Base-by-base conservation (phyloP, 768 basidiomycete species). In the Kwoniella shandongensis region DNA sequence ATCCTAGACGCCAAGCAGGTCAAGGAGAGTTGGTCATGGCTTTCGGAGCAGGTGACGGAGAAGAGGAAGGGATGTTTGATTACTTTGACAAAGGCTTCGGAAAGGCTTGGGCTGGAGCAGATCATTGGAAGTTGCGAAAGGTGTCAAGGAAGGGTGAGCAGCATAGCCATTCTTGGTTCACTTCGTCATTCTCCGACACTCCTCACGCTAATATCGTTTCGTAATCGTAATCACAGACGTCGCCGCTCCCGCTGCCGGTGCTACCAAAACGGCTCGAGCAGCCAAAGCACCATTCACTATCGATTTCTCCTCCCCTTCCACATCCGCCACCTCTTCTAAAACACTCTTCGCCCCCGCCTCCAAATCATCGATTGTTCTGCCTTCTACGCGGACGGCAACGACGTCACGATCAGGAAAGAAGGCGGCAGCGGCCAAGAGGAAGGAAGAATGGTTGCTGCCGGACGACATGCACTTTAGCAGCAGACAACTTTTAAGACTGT, bases 381-480 rank as follows among this genome's bases (percentile, higher is more conserved):
- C 72, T 2, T 40, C 62, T 2, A 44, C 61, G 7, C 39, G 53
- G 11, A 36, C 27, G 30, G 38, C 22, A 10, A 44, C 29, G 23
- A 18, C 48, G n/a, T 63, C 63, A n/a, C 56, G 49, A 11, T 57
- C 56, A 22, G 38, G 40, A n/a, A 64, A 46, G 44, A 57, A 58
- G 29, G 42, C 20, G 23, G 35, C 26, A 13, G 59, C 46, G 13
- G 50, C n/a, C 5, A 65, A 63, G 54, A 30, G 66, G 76, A 49
- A 84, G 77, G 79, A 82, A 76, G 65, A 82, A 77, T 80, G 85
- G 80, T 82, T 84, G 7, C 79, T 98, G 41, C 96, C 96, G 1
- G 92, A 97, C 67, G 96, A 99, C 73, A 93, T 94, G 88, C 93
- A 97, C 76, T 99, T 99, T 76, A 88, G 88, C 26, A 90, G 87